phyloP scores from a whole-genome alignment of 2,329 filamentous ascomycete species.

The Ambrosiella beaveri region DNA sequence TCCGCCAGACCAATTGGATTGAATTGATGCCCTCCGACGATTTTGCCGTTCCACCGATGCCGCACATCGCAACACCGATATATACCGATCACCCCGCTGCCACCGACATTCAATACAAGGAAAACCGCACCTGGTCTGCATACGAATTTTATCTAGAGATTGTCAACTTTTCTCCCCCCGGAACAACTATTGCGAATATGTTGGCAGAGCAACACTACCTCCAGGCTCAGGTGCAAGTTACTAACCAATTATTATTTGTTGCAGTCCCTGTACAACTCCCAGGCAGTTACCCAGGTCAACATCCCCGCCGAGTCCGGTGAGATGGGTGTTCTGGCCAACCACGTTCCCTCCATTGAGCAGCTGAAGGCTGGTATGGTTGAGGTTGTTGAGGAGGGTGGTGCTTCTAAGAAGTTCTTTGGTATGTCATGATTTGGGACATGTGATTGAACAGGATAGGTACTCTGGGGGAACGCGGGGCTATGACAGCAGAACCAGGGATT shows the following conservation, averaged over 20 bases:
- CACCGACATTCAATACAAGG: no score
- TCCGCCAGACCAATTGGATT: no score
- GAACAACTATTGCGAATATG: not conserved
- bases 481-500: not conserved
- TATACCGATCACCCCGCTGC: no score
- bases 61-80: no score
- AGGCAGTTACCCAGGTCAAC: conserved; percentile 85
- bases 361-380: conserved; percentile 92
- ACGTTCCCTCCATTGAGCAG: conserved; percentile 98
- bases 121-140: no score
- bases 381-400: conserved; percentile 81
- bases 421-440: conserved; percentile 27
- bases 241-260: conserved; percentile 12
- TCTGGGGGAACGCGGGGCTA: not conserved
- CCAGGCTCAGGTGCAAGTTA: not conserved
- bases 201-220: not conserved
- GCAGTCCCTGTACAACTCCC: conserved; percentile 52
- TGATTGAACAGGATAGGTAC: not conserved
- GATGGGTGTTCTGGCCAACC: conserved; percentile 98
- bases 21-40: not conserved
- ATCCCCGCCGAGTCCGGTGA: conserved; percentile 94
- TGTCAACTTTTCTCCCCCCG: not conserved
- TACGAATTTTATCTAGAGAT: no score
- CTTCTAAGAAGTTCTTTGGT: conserved; percentile 96
- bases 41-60: not conserved